Conservation (phyloP, 2,329 filamentous ascomycete genomes). For the Thielaviopsis ethacetica region DNA sequence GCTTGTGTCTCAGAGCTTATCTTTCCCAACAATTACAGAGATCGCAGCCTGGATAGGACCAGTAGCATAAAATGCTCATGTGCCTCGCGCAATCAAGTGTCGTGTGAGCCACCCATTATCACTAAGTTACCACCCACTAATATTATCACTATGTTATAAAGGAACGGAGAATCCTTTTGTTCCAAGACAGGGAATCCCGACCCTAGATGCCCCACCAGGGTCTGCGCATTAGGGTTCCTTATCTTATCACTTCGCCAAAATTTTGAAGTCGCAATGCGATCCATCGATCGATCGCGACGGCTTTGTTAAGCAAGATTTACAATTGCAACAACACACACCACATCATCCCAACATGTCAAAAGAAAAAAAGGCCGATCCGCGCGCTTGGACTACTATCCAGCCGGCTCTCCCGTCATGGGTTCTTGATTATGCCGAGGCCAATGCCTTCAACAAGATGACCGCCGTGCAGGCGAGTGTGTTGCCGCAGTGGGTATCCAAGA, state of each 20-base stretch:
- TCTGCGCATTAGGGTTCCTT: not conserved
- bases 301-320: too few relatives aligned
- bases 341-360: conserved; percentile 8
- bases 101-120: not conserved
- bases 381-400: conserved; percentile 28
- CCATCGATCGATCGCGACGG: too few relatives aligned
- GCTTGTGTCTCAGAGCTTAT: not conserved
- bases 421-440: conserved; percentile 63
- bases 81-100: not conserved
- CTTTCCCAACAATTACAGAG: not conserved
- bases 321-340: not conserved
- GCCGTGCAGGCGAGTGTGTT: conserved; percentile 90
- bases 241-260: conserved; percentile 11
- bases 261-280: conserved; percentile 9
- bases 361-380: conserved; percentile 24
- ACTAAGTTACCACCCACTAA: not conserved
- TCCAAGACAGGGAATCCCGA: not conserved
- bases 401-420: conserved; percentile 49
- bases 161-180: not conserved
- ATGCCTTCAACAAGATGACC: conserved; percentile 78
- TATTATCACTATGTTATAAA: too few relatives aligned
- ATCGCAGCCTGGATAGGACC: too few relatives aligned
- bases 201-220: not conserved
- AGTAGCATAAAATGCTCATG: not conserved
- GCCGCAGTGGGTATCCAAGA: conserved; percentile 74